These are phyloP conservation scores for Trametes gibbosa DNA, from an alignment of 768 basidiomycete species.

Conservation along the genomic window DNA sequence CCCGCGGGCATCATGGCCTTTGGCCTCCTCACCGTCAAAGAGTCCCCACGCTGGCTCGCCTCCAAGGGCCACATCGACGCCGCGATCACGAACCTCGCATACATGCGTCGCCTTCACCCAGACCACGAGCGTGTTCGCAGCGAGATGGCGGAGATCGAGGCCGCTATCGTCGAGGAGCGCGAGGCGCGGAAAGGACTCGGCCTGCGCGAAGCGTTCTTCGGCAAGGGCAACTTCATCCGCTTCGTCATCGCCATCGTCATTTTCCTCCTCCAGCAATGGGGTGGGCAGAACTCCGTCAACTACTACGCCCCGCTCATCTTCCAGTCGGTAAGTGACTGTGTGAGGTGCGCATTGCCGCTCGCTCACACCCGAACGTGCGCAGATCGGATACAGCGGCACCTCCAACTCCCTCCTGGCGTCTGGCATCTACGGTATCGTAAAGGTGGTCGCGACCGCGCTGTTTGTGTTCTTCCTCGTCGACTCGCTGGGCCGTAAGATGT, in stretches of 20 bases:
- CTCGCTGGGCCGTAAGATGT: slow-evolving; percentile 62
- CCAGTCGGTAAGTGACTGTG: slow-evolving; percentile 43
- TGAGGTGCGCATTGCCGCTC: background rate
- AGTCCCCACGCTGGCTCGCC: slow-evolving; percentile 77
- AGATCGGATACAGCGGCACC: slow-evolving; percentile 66
- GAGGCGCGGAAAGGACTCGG: slow-evolving; percentile 64
- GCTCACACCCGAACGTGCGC: background rate
- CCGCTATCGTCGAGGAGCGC: slow-evolving; percentile 72
- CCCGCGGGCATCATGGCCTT: slow-evolving; percentile 70
- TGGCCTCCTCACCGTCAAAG: slow-evolving; percentile 68
- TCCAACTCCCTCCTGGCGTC: slow-evolving; percentile 66
- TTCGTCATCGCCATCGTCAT: slow-evolving; percentile 84
- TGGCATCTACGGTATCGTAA: slow-evolving; percentile 68
- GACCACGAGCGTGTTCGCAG: slow-evolving; percentile 46
- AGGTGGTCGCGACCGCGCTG: slow-evolving; percentile 61
- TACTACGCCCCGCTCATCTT: slow-evolving; percentile 80
- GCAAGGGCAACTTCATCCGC: slow-evolving; percentile 77
- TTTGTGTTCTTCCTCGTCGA: slow-evolving; percentile 72
- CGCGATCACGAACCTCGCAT: slow-evolving; percentile 60
- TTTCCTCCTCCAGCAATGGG: slow-evolving; percentile 81
- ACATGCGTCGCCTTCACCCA: slow-evolving; percentile 47
- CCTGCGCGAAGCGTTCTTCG: slow-evolving; percentile 64
- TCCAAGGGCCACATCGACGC: slow-evolving; percentile 55
- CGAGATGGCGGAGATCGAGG: slow-evolving; percentile 80
- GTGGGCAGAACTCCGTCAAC: slow-evolving; percentile 77